Base-by-base conservation (phyloP, 192 early-diverging fungal genomes). In the Gaertneriomyces sp. region DNA sequence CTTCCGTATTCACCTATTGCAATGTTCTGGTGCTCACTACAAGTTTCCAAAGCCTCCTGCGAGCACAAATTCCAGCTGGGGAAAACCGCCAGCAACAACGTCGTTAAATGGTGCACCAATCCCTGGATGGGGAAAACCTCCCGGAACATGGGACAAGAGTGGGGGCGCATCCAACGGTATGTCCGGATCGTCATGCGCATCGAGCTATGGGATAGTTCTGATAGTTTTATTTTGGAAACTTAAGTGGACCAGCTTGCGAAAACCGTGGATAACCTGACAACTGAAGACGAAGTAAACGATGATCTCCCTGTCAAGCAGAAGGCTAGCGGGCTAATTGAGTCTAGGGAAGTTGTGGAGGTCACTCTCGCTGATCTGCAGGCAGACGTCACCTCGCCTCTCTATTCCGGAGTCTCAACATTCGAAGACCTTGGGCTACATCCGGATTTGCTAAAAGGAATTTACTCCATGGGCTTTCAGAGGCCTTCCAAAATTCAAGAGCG, bases 401-500 rank as follows among this genome's bases (percentile, higher is more conserved):
- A 88, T 73, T 89, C 90, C 53, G 88, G 79, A 43, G 89, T 90
- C 63, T 86, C 86, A 2, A 74, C 53, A 12, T 81, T 83, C 45
- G 77, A 93, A 82, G 77, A 83, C 20, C 76, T 85, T 45, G 70
- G 73, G 9, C 70, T 85, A 3, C 66, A 82, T 61, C 80, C 76
- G 42, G 86, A 96, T 39, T 73, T 98, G 45, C 80, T 96, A 55
- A 93, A 95, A 74, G 94, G 94, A 51, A 54, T 98, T 33, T 98
- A 96, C 82, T 88, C 79, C 62, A 94, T 95, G 93, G 89, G 89
- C 52, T 98, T 93, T 70, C 83, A 89, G 53, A 86, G 87, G 66
- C 96, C 96, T 2, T 95, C 93, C 14, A 95, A 95, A 70, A 96
- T 98, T 72, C 96, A 98, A 78, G 94, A 93, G 72, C 70, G 86